A percentile compares a stretch with the other conserved stretches of the same genome.
Conservation (phyloP, 768 basidiomycete species). For the Sporobolomyces pararoseus region DNA sequence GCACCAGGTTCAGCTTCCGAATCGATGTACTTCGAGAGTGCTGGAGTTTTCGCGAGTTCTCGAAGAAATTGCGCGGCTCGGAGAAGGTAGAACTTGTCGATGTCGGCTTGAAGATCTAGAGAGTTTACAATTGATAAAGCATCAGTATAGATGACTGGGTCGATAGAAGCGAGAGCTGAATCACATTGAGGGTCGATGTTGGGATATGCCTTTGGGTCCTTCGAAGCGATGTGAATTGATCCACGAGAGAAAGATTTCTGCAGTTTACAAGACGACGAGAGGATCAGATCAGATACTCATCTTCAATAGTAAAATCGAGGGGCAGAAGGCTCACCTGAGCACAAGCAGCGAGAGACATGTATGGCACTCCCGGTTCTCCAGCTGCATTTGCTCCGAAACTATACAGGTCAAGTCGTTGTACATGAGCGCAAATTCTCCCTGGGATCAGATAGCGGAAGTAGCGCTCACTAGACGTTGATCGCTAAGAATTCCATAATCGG, state of each 20-base stretch:
- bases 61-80: slow-evolving; percentile 11
- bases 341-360: not conserved
- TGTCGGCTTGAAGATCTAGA: slow-evolving; percentile 17
- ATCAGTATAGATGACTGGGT: not conserved
- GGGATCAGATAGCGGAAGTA: no score
- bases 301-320: no score
- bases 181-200: slow-evolving; percentile 25
- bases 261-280: not conserved
- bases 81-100: slow-evolving; percentile 13
- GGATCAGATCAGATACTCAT: not conserved
- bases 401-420: not conserved
- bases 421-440: not conserved
- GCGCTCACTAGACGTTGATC: slow-evolving; percentile 26
- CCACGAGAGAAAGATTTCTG: slow-evolving; percentile 57
- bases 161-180: not conserved
- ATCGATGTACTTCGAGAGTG: slow-evolving; percentile 13
- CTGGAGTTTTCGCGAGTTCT: slow-evolving; percentile 6
- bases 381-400: slow-evolving; percentile 16
- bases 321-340: no score
- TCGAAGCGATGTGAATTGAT: slow-evolving; percentile 50
- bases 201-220: slow-evolving; percentile 43
- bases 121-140: not conserved
- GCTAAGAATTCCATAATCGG: slow-evolving; percentile 28
- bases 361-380: not conserved
- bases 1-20: slow-evolving; percentile 13